phyloP scores from a whole-genome alignment of 2,329 filamentous ascomycete species.

The Chaetomiaceae sp. region DNA sequence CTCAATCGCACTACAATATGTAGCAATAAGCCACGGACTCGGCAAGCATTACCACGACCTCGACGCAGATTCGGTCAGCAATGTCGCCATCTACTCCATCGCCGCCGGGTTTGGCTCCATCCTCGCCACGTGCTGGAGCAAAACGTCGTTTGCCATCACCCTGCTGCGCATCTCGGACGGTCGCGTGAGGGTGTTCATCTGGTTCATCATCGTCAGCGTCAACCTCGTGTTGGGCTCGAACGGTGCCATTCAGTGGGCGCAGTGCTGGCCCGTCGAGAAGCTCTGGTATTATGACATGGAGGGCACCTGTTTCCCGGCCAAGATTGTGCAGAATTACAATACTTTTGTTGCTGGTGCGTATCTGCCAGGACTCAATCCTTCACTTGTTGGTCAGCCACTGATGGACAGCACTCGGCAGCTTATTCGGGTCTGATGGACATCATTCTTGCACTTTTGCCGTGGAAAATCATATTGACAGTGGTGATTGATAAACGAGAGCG shows the following conservation, averaged over 20 bases:
- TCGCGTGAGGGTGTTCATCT: conserved; percentile 24
- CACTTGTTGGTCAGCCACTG: too few species aligned
- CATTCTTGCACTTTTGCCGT: conserved; percentile 28
- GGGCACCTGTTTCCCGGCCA: conserved; percentile 9
- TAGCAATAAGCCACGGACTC: conserved; percentile 11
- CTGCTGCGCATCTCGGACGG: conserved; percentile 30
- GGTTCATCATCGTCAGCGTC: conserved; percentile 30
- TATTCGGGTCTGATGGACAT: conserved; percentile 30
- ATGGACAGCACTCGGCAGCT: conserved; percentile 9
- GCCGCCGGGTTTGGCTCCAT: too few species aligned
- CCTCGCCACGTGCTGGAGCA: too few species aligned
- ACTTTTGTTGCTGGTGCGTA: conserved; percentile 12
- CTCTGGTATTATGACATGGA: conserved; percentile 11
- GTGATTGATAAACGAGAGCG: too few species aligned
- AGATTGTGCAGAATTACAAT: conserved; percentile 11
- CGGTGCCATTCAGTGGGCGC: conserved; percentile 15
- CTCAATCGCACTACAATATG: too few species aligned
- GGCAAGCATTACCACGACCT: conserved; percentile 11
- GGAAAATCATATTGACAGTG: conserved; percentile 25
- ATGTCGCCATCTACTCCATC: too few species aligned
- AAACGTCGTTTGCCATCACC: conserved; percentile 34
- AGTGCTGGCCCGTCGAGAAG: conserved; percentile 15
- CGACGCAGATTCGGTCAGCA: conserved; percentile 25
- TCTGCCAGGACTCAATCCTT: too few species aligned
- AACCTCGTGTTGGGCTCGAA: conserved; percentile 16